Base-by-base conservation (phyloP, 257 asterid genomes). In the Fraxinus excelsior region DNA sequence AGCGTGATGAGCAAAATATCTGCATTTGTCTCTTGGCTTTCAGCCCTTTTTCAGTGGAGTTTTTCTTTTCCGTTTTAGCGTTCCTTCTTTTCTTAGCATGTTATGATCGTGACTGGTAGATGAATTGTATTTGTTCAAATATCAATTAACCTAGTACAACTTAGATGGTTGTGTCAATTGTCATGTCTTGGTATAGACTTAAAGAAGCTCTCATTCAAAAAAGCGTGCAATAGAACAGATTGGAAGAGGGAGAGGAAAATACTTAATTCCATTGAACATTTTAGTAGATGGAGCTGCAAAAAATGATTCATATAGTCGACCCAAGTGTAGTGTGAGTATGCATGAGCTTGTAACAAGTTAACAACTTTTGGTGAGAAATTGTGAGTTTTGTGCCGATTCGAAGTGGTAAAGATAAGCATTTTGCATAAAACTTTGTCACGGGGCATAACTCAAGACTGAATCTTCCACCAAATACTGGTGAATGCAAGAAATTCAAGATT, bases 331-430 rank as follows among this genome's bases (percentile, higher is more conserved):
- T 12, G 51, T 18, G 51, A 42, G 18, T 42, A 38, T 11, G 13
- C 46, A 38, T 71, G 38, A 14, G 25, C 37, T 25, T 1, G 6
- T 12, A 71, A 7, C 3, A 28, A 73, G 37, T 53, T 51, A 34
- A 34, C 38, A 5, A 34, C 38, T 34, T 34, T 12, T 38, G 60
- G 60, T 74, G 21, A 60, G 64, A 58, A 46, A 0, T 53, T 13
- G 7, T 26, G 66, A 16, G 38, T 53, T 32, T 40, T 70, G 5
- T 28, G 80, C 67, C 70, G 60, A 35, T 69, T 70, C 19, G 62
- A 23, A 60, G 58, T 37, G 29, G n/a, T 77, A 58, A 23, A 69
- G 34, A 23, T 38, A 67, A 67, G 23, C 44, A 25, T 2, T 5
- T 29, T 11, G 14, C 46, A 38, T 9, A 31, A 13, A 31, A n/a